phyloP scores from a whole-genome alignment of 495 filamentous ascomycete species.

The Penicillium alfredii region DNA sequence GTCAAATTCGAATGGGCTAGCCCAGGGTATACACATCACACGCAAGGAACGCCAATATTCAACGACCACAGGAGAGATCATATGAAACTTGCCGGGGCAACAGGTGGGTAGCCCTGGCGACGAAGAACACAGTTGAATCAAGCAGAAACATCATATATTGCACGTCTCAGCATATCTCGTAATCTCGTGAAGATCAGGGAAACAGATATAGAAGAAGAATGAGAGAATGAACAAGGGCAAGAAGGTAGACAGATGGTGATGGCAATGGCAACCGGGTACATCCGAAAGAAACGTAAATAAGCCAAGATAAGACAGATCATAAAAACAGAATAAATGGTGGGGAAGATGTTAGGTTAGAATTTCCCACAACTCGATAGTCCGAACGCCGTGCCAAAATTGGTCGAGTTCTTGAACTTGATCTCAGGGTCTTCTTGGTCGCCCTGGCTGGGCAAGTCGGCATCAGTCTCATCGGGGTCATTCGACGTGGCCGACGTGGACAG shows the following conservation, averaged over 20 bases:
- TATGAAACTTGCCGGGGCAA: constrained; percentile 3
- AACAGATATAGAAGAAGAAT: constrained; percentile 4
- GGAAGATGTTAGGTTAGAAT: constrained; percentile 8
- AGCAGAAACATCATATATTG: constrained; percentile 15
- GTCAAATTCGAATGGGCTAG: constrained; percentile 1
- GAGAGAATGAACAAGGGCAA: constrained; percentile 2
- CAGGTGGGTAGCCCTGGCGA: constrained; percentile 2
- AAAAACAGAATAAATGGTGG: constrained; percentile 7
- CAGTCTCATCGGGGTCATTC: constrained; percentile 21
- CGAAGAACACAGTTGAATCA: neutral
- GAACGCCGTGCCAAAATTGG: constrained; percentile 56
- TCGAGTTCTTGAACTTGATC: constrained; percentile 52
- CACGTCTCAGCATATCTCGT: constrained; percentile 20
- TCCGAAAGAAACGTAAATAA: too few relatives aligned
- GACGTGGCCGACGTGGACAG: constrained; percentile 16
- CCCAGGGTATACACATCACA: constrained; percentile 14
- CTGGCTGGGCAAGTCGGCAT: constrained; percentile 22
- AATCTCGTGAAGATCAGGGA: constrained; percentile 17
- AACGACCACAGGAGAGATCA: constrained; percentile 3
- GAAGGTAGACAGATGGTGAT: too few relatives aligned
- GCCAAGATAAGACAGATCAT: constrained; percentile 5
- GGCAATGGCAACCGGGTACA: too few relatives aligned
- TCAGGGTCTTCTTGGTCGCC: constrained; percentile 50
- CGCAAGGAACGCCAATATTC: constrained; percentile 25
- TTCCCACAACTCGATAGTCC: constrained; percentile 24